phyloP scores from a whole-genome alignment of 1,284 basidiomycete species.

The Leccinum pseudoinsigne region DNA sequence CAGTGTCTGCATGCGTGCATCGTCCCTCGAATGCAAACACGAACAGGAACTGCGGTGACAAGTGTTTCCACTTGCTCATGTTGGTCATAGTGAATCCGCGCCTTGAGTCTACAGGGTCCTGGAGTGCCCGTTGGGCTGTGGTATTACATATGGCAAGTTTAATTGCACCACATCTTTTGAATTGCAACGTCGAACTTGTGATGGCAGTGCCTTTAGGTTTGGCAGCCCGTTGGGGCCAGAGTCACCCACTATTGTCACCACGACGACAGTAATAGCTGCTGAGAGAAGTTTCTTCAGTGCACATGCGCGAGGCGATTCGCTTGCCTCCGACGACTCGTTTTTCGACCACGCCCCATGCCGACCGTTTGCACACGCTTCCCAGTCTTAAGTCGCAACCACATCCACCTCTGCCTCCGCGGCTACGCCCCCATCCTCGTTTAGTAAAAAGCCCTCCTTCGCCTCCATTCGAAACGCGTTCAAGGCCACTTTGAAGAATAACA shows the following conservation, averaged over 20 bases:
- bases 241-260: slow-evolving; percentile 54
- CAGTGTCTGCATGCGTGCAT: no score
- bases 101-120: no score
- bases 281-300: slow-evolving; percentile 59
- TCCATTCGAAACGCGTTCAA: slow-evolving; percentile 91
- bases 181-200: slow-evolving; percentile 9
- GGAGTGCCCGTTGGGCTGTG: no score
- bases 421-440: slow-evolving; percentile 49
- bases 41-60: no score
- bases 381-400: slow-evolving; percentile 59
- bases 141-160: not conserved
- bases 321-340: slow-evolving; percentile 63
- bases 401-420: slow-evolving; percentile 27
- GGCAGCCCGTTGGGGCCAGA: slow-evolving; percentile 52
- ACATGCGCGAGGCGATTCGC: slow-evolving; percentile 75
- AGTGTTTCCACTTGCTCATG: no score
- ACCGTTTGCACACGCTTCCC: slow-evolving; percentile 46
- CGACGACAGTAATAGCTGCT: slow-evolving; percentile 47
- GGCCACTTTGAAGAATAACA: slow-evolving; percentile 51
- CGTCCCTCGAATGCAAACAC: no score
- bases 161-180: slow-evolving; percentile 4
- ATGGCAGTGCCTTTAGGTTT: slow-evolving; percentile 45
- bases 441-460: slow-evolving; percentile 84
- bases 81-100: no score
- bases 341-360: slow-evolving; percentile 57